Percentiles rank a stretch among this genome's conserved stretches.
Evolutionary conservation across 305 asterid species (phyloP).

Genomic region (Fraxinus ornus): DNA sequence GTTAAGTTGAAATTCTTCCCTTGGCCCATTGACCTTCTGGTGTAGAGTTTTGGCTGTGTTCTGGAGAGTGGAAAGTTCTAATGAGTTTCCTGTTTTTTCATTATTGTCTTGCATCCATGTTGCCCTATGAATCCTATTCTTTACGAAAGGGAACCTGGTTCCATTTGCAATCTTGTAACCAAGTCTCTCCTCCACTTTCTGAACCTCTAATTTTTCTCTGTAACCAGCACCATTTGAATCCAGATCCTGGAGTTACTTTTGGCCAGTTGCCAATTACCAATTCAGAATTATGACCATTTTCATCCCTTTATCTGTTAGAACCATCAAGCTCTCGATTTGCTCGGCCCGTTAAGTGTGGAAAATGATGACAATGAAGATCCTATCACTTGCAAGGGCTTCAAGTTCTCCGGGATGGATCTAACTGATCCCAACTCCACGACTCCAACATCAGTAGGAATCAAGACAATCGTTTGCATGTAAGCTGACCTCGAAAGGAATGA

Average conservation of each 20-base stretch:
- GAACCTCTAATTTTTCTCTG: constrained; percentile 42
- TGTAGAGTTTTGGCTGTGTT: constrained; percentile 34
- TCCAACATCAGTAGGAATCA: constrained; percentile 84
- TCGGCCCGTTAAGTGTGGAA: constrained; percentile 38
- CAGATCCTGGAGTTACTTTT: constrained; percentile 50
- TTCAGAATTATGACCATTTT: constrained; percentile 23
- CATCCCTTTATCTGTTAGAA: constrained; percentile 31
- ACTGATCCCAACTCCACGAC: constrained; percentile 92
- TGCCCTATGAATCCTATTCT: constrained; percentile 46
- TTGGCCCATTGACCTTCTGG: constrained; percentile 35
- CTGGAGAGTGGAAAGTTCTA: constrained; percentile 43
- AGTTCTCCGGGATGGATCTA: constrained; percentile 58
- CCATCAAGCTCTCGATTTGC: constrained; percentile 31
- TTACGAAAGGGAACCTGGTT: constrained; percentile 36
- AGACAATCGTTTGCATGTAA: constrained; percentile 72
- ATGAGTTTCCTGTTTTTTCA: constrained; percentile 31
- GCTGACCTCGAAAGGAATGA: constrained; percentile 81
- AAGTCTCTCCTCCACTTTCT: constrained; percentile 42
- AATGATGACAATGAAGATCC: constrained; percentile 56
- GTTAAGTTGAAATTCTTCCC: constrained; percentile 43
- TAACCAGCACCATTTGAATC: constrained; percentile 32
- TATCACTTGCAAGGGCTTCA: constrained; percentile 53
- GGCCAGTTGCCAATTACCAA: constrained; percentile 35
- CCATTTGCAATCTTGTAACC: constrained; percentile 38
- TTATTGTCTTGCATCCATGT: constrained; percentile 43